A percentile compares a stretch with the other conserved stretches of the same genome.
Evolutionary conservation across 2,329 filamentous ascomycete species (phyloP).

Genomic region (Decorospora gaudefroyi): DNA sequence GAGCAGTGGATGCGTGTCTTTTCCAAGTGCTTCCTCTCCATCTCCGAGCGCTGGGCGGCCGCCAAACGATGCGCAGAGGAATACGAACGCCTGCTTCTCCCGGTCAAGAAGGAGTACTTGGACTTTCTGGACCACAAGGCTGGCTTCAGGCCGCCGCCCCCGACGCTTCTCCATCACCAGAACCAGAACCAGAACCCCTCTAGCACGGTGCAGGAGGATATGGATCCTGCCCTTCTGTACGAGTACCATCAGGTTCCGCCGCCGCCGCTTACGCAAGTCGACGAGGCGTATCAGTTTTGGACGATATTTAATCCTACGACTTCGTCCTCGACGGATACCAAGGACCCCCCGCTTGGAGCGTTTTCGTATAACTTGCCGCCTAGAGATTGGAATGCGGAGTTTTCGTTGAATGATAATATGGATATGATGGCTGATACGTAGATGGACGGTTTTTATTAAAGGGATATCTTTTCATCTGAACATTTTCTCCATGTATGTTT

Average conservation of each 20-base stretch:
- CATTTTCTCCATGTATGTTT: too few relatives aligned
- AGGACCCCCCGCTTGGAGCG: constrained; percentile 27
- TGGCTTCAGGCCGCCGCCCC: constrained; percentile 24
- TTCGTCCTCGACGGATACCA: constrained; percentile 26
- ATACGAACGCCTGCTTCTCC: constrained; percentile 38
- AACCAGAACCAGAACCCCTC: too few relatives aligned
- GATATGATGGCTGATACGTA: constrained; percentile 20
- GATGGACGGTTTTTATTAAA: too few relatives aligned
- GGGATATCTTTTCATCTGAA: too few relatives aligned
- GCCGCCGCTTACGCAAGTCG: constrained; percentile 21
- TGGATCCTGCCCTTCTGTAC: constrained; percentile 18
- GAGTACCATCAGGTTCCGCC: constrained; percentile 17
- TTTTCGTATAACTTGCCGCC: constrained; percentile 33
- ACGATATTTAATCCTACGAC: constrained; percentile 39
- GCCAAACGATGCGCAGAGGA: constrained; percentile 43
- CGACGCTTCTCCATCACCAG: too few relatives aligned
- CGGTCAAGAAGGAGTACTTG: constrained; percentile 41
- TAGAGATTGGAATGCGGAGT: constrained; percentile 43
- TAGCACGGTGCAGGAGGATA: too few relatives aligned
- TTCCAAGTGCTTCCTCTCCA: constrained; percentile 40
- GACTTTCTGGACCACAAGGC: constrained; percentile 40
- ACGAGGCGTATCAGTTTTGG: constrained; percentile 39
- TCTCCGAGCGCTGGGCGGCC: constrained; percentile 44
- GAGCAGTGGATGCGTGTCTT: constrained; percentile 41
- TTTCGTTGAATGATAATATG: constrained; percentile 33